Conservation (phyloP, 2,329 filamentous ascomycete species). For the Dothideomycetes sp. region DNA sequence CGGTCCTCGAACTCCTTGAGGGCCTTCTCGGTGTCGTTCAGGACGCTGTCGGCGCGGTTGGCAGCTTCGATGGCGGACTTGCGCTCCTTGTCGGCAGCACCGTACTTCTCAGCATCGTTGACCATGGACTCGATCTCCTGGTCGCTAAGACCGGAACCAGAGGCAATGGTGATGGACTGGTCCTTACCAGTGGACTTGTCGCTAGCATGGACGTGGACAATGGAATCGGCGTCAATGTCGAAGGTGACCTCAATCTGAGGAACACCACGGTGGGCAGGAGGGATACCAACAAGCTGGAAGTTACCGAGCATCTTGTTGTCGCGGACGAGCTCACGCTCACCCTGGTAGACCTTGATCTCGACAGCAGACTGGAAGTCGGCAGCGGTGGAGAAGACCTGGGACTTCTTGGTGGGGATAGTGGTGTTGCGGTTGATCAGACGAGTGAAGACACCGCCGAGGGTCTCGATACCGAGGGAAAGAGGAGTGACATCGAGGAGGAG, state of each 20-base stretch:
- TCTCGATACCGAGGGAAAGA: conserved; percentile 96
- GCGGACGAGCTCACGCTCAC: conserved; percentile 96
- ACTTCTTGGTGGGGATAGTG: conserved; percentile 99
- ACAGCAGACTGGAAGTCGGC: conserved; percentile 98
- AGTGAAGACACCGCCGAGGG: conserved; percentile 94
- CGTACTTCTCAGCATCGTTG: conserved; percentile 93
- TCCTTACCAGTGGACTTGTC: conserved; percentile 99
- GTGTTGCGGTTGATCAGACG: conserved; percentile 98
- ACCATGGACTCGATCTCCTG: conserved; percentile 96
- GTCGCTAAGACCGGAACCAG: conserved; percentile 92
- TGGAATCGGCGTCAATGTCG: conserved; percentile 96
- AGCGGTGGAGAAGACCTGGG: conserved; percentile 92
- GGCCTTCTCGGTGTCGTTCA: conserved; percentile 97
- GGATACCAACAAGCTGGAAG: conserved; percentile 98
- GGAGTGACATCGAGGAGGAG: conserved; percentile 92
- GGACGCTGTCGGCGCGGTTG: conserved; percentile 91
- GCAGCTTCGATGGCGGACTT: conserved; percentile 90
- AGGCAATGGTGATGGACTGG: conserved; percentile 98
- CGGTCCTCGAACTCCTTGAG: conserved; percentile 93
- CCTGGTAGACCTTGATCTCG: conserved; percentile 99
- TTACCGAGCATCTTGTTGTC: conserved; percentile 99
- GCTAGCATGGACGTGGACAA: conserved; percentile 95
- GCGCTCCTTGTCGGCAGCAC: conserved; percentile 90
- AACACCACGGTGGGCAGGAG: conserved; percentile 89
- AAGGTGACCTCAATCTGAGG: conserved; percentile 97